phyloP scores from a whole-genome alignment of 768 basidiomycete species.

The Tricholoma saponaceum region DNA sequence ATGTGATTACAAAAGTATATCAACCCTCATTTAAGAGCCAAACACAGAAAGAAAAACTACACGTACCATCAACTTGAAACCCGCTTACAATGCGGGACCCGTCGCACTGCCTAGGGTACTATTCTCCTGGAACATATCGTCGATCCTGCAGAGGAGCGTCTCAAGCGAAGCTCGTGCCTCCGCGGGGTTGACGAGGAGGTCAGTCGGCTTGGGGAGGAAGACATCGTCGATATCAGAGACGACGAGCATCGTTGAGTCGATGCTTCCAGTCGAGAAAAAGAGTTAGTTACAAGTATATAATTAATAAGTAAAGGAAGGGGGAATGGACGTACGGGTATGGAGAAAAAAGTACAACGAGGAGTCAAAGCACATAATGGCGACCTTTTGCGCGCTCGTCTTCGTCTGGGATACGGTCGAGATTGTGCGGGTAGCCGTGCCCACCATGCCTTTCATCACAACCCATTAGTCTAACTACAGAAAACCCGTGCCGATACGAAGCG shows the following conservation, averaged over 20 bases:
- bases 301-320: background rate
- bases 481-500: too few relatives aligned
- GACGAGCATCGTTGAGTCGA: conserved; percentile 92
- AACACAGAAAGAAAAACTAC: background rate
- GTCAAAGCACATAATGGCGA: conserved; percentile 91
- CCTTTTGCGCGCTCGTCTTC: conserved; percentile 89
- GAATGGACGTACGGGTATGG: conserved; percentile 65
- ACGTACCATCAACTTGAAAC: conserved; percentile 88
- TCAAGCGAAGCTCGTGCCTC: conserved; percentile 83
- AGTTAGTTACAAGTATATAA: background rate
- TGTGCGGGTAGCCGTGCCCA: conserved; percentile 97
- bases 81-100: conserved; percentile 92
- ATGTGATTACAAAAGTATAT: conserved; percentile 53
- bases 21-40: background rate
- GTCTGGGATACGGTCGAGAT: conserved; percentile 92
- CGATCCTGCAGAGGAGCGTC: conserved; percentile 73
- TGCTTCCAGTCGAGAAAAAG: conserved; percentile 48
- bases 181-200: conserved; percentile 91
- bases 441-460: conserved; percentile 67
- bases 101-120: conserved; percentile 90
- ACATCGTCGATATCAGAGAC: conserved; percentile 97
- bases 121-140: conserved; percentile 98
- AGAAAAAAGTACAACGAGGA: conserved; percentile 95
- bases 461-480: background rate
- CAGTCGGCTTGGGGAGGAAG: conserved; percentile 94